Evolutionary conservation across 371 early-diverging fungal genomes (phyloP).

Genomic region (Syncephalis plumigaleata): DNA sequence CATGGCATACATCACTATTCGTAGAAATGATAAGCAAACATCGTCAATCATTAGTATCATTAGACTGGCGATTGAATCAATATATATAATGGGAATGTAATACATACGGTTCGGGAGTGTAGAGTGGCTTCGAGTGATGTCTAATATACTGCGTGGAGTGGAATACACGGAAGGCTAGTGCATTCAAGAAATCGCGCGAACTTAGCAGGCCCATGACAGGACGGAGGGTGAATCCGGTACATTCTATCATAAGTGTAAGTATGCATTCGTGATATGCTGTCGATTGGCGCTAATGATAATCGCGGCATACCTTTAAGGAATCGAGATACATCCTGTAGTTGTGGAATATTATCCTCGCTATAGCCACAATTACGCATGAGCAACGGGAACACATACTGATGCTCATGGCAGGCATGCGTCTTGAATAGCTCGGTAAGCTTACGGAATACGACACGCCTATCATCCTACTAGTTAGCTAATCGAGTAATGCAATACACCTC

Average conservation of each 20-base stretch:
- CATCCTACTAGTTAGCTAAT: not conserved
- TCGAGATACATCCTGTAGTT: slow-evolving; percentile 70
- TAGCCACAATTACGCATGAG: slow-evolving; percentile 87
- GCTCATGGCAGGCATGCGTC: slow-evolving; percentile 82
- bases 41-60: not conserved
- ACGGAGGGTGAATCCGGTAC: slow-evolving; percentile 87
- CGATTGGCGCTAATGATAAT: not conserved
- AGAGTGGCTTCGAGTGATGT: slow-evolving; percentile 75
- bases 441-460: slow-evolving; percentile 54
- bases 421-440: slow-evolving; percentile 58
- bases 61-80: not conserved
- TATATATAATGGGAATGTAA: not conserved
- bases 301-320: slow-evolving; percentile 49
- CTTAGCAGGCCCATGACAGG: slow-evolving; percentile 90
- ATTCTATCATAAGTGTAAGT: slow-evolving; percentile 25
- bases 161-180: slow-evolving; percentile 92
- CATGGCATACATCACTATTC: slow-evolving; percentile 47
- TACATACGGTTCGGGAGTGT: slow-evolving; percentile 76
- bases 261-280: too few relatives aligned
- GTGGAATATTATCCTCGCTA: slow-evolving; percentile 68
- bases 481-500: not conserved
- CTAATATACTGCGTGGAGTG: slow-evolving; percentile 94
- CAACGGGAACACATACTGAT: slow-evolving; percentile 78
- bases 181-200: slow-evolving; percentile 86
- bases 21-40: not conserved